These are phyloP conservation scores for Cetradonia linearis DNA, from an alignment of 495 filamentous ascomycete species.

Conservation along the genomic window DNA sequence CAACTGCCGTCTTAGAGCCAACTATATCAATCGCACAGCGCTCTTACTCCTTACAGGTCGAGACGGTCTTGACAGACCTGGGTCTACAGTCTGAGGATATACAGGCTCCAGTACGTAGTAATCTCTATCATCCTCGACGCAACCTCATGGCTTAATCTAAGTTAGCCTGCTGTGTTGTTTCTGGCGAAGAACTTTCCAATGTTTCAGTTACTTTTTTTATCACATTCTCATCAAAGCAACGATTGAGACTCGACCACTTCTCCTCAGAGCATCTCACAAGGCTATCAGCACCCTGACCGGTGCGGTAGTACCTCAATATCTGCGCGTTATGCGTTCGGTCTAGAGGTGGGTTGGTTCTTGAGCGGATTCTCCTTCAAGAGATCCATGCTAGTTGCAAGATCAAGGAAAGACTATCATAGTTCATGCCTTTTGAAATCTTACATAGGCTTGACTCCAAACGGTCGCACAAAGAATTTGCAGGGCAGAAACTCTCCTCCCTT, in stretches of 20 bases:
- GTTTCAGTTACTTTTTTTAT: background rate
- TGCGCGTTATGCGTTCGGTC: constrained; percentile 21
- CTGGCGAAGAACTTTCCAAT: background rate
- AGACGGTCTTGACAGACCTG: too few relatives aligned
- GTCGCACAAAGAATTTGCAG: constrained; percentile 18
- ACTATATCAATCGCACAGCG: too few relatives aligned
- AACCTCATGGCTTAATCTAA: background rate
- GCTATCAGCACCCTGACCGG: constrained; percentile 8
- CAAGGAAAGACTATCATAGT: constrained; percentile 26
- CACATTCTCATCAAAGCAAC: background rate
- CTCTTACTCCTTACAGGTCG: too few relatives aligned
- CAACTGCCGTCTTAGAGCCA: background rate
- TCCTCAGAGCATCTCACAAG: constrained; percentile 16
- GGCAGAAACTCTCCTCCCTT: background rate
- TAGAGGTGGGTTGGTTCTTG: constrained; percentile 14
- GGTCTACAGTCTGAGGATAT: too few relatives aligned
- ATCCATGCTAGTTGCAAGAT: constrained; percentile 20
- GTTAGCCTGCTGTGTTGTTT: background rate
- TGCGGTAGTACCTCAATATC: constrained; percentile 11
- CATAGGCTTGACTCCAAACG: constrained; percentile 25
- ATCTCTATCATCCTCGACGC: too few relatives aligned
- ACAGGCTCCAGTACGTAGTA: too few relatives aligned
- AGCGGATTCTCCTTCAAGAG: background rate
- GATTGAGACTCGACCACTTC: constrained; percentile 15
- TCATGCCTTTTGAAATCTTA: constrained; percentile 18